A percentile compares a stretch with the other conserved stretches of the same genome.
Conservation (phyloP, 768 basidiomycete species). For the Pulveroboletus sp. region DNA sequence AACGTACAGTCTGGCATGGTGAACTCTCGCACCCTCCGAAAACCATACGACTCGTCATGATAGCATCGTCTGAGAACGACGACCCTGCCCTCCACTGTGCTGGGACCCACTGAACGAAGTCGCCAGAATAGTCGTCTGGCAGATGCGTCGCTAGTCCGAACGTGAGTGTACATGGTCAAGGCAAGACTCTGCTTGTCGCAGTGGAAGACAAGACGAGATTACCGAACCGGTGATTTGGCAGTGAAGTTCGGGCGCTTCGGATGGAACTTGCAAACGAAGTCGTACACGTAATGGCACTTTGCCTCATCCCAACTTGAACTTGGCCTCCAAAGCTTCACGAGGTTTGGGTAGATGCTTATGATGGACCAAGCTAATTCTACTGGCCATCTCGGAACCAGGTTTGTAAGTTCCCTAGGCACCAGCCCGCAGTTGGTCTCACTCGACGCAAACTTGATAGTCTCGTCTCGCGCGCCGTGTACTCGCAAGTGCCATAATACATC, state of each 20-base stretch:
- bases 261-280: slow-evolving; percentile 14
- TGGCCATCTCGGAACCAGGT: no score
- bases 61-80: slow-evolving; percentile 40
- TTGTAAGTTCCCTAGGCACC: no score
- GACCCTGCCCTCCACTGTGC: slow-evolving; percentile 11
- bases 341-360: no score
- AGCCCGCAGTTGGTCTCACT: no score
- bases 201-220: neutral
- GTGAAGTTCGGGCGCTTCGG: neutral
- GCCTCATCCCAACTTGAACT: no score
- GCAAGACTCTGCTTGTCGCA: neutral
- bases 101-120: neutral
- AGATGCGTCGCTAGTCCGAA: slow-evolving; percentile 13
- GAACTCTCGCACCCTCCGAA: slow-evolving; percentile 61
- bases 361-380: no score
- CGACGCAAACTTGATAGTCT: no score
- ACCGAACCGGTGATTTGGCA: neutral
- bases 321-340: no score
- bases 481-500: no score
- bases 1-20: slow-evolving; percentile 70
- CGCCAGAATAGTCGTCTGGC: slow-evolving; percentile 9
- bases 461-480: no score
- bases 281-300: neutral
- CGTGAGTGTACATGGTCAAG: slow-evolving; percentile 15
- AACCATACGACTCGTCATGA: slow-evolving; percentile 82